These are phyloP conservation scores for Saccharomycopsis guyanensis DNA, from an alignment of 805 yeast species.

Conservation along the genomic window DNA sequence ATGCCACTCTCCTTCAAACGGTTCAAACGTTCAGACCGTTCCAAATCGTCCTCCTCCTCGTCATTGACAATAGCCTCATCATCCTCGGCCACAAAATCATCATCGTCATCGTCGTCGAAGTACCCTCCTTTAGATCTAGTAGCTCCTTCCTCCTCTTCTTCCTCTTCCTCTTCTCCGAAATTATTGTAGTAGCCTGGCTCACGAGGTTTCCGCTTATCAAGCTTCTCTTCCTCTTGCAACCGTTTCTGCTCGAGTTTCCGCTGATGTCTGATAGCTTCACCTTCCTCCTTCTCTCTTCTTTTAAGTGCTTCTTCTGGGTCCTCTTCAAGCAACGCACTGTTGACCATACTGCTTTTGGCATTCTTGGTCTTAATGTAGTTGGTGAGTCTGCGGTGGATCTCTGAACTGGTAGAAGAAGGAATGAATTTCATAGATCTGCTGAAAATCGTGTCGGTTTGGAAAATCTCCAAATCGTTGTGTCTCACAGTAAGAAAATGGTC, in stretches of 20 bases:
- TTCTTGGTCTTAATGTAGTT: slow-evolving; percentile 45
- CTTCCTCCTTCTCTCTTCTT: slow-evolving; percentile 59
- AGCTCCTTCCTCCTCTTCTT: neutral
- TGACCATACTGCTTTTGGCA: slow-evolving; percentile 32
- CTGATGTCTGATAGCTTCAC: slow-evolving; percentile 57
- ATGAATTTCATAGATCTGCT: slow-evolving; percentile 63
- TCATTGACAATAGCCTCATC: slow-evolving; percentile 20
- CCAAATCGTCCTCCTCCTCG: slow-evolving; percentile 25
- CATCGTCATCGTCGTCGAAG: slow-evolving; percentile 21
- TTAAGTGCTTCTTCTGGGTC: slow-evolving; percentile 69
- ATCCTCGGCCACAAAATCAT: slow-evolving; percentile 21
- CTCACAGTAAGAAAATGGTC: slow-evolving; percentile 69
- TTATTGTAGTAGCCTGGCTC: slow-evolving; percentile 2
- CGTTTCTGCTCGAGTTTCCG: slow-evolving; percentile 47
- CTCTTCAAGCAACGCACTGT: slow-evolving; percentile 33
- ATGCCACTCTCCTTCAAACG: slow-evolving; percentile 16
- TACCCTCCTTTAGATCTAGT: slow-evolving; percentile 9
- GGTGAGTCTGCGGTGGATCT: slow-evolving; percentile 74
- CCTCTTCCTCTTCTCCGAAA: slow-evolving; percentile 14
- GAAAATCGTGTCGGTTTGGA: slow-evolving; percentile 61
- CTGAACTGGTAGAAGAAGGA: slow-evolving; percentile 86
- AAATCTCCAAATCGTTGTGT: slow-evolving; percentile 62
- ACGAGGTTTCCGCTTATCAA: slow-evolving; percentile 4
- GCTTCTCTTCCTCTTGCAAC: slow-evolving; percentile 18
- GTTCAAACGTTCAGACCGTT: slow-evolving; percentile 19